Evolutionary conservation across 1,284 basidiomycete genomes (phyloP), one percentile per base, ranked within the genome.

Genomic region (Neolentinus lepideus): DNA sequence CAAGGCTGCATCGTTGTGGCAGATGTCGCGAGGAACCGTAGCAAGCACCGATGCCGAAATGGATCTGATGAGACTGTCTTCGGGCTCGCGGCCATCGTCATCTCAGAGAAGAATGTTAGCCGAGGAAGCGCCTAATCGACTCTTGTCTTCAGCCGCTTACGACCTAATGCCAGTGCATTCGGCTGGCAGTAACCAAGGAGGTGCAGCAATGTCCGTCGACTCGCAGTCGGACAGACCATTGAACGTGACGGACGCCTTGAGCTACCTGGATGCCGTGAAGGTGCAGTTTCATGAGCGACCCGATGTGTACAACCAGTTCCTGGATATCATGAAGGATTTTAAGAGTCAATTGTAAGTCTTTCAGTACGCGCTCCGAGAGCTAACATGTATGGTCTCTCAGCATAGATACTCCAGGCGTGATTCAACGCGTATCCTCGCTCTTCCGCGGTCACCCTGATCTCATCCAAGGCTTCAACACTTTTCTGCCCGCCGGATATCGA

Each of bases 301-400:
- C 3, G 90, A 94, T 60, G 92, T 96, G 16, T 98, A 97, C 74
- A 97, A 97, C 68, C 83, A 86, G 56, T 98, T 98, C 69, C 73
- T 98, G 65, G 94, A 97, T 66, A 96, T 98, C 62, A 98, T 98
- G 95, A 98, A 98, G 72, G 94, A 98, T 67, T 96, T 96, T 72
- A 96, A 96, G 74, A 89, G 88, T 56, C 90, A 94, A 64, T 73
- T 83, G 93, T 95, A 64, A 65, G 85, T 77, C 24, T 50, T 21
- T 14, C 27, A 26, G 12, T 26, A 12, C 24, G 14, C 19, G 33
- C 14, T 19, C 38, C 48, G 2, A 55, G 50, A 16, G 31, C 51
- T 54, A 58, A 36, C 24, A 25, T 35, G 22, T 11, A 50, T 50
- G 24, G 22, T 29, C 3, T 50, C 47, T 47, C 65, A 96, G 94